Percentiles rank a stretch among this genome's conserved stretches.
phyloP scores from a whole-genome alignment of 768 basidiomycete species.

The Lactarius hatsudake region DNA sequence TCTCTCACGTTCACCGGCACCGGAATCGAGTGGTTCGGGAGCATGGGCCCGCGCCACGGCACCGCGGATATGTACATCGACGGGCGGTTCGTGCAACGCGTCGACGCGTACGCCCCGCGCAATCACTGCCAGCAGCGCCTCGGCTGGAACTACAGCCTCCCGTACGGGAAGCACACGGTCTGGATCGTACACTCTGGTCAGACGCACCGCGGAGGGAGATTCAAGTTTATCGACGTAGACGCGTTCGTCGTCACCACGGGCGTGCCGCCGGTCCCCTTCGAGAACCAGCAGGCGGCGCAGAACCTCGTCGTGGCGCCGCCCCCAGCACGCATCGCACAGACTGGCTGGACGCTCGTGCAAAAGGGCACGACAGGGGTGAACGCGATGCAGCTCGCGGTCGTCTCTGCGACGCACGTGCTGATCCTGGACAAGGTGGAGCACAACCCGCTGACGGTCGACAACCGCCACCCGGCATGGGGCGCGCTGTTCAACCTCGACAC shows the following conservation, averaged over 20 bases:
- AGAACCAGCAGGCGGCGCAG: not conserved
- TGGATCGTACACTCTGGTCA: slow-evolving; percentile 58
- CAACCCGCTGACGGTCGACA: slow-evolving; percentile 65
- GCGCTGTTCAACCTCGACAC: slow-evolving; percentile 69
- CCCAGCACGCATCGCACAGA: slow-evolving; percentile 13
- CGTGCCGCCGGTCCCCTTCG: not conserved
- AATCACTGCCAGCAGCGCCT: slow-evolving; percentile 56
- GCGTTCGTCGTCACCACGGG: slow-evolving; percentile 65
- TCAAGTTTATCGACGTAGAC: slow-evolving; percentile 51
- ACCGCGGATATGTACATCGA: slow-evolving; percentile 57
- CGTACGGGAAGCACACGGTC: slow-evolving; percentile 53
- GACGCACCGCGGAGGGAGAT: slow-evolving; percentile 33
- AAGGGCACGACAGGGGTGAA: slow-evolving; percentile 71
- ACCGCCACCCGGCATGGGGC: slow-evolving; percentile 78
- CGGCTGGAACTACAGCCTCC: slow-evolving; percentile 58
- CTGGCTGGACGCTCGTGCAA: slow-evolving; percentile 57
- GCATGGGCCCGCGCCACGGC: slow-evolving; percentile 52
- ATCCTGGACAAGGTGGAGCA: slow-evolving; percentile 85
- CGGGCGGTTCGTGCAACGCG: slow-evolving; percentile 42
- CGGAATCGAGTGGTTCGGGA: slow-evolving; percentile 78
- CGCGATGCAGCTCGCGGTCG: slow-evolving; percentile 72
- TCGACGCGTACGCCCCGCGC: slow-evolving; percentile 44
- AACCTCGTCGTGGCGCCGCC: slow-evolving; percentile 26
- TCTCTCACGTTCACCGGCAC: slow-evolving; percentile 67
- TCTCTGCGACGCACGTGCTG: slow-evolving; percentile 67